Evolutionary conservation across 805 yeast species (phyloP).

Genomic region (Yamadazyma nakazawae): DNA sequence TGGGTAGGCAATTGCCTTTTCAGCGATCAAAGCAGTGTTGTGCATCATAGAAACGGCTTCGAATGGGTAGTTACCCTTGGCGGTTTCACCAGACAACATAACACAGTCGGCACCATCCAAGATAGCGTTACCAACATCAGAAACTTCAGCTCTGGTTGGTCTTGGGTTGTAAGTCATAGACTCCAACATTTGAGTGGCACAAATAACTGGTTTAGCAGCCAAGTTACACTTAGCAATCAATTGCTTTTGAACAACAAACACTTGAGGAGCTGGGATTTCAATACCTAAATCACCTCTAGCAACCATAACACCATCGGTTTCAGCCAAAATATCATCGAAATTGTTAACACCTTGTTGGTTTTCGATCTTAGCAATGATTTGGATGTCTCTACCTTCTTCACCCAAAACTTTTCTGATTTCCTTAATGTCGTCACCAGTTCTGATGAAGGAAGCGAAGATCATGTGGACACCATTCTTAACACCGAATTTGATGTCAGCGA

Average conservation of each 20-base stretch:
- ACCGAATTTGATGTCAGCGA: slow-evolving; percentile 88
- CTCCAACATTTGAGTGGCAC: slow-evolving; percentile 99
- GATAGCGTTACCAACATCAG: slow-evolving; percentile 98
- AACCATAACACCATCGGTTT: slow-evolving; percentile 99
- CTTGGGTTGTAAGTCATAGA: slow-evolving; percentile 99
- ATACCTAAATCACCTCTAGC: slow-evolving; percentile 99
- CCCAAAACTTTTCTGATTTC: slow-evolving; percentile 93
- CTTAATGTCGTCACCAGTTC: slow-evolving; percentile 85
- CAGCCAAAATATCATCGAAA: slow-evolving; percentile 91
- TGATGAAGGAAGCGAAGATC: slow-evolving; percentile 97
- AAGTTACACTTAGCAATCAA: slow-evolving; percentile 98
- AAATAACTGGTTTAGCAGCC: slow-evolving; percentile 98
- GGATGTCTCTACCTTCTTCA: slow-evolving; percentile 93
- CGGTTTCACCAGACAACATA: slow-evolving; percentile 99
- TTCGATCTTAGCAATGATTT: slow-evolving; percentile 96
- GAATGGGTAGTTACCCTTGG: slow-evolving; percentile 97
- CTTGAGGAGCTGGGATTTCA: slow-evolving; percentile 99
- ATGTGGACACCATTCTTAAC: slow-evolving; percentile 97
- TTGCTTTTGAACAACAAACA: slow-evolving; percentile 97
- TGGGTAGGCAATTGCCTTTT: slow-evolving; percentile 90
- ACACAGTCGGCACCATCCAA: slow-evolving; percentile 99
- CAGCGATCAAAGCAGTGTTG: slow-evolving; percentile 94
- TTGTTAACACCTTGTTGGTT: slow-evolving; percentile 99
- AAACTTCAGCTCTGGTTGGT: slow-evolving; percentile 99
- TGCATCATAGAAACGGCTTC: slow-evolving; percentile 99